phyloP scores from a whole-genome alignment of 2,329 filamentous ascomycete genomes.

The Aspergillus udagawae region DNA sequence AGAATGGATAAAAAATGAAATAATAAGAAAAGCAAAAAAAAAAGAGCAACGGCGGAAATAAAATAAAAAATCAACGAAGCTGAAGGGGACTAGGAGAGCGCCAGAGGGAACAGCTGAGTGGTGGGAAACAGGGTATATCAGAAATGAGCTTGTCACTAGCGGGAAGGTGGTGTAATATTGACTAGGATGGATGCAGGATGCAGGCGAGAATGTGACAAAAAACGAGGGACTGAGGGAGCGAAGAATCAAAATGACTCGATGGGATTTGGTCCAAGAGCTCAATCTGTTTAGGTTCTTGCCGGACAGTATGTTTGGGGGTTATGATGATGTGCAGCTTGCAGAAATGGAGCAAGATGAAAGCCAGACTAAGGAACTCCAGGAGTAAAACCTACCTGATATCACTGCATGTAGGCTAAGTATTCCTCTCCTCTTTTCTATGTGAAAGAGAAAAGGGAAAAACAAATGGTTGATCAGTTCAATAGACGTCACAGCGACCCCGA shows the following conservation, averaged over 20 bases:
- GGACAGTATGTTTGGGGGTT: neutral
- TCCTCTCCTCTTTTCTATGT: neutral
- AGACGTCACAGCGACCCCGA: neutral
- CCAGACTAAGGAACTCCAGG: conserved; percentile 1
- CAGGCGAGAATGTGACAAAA: conserved; percentile 26
- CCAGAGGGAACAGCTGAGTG: conserved; percentile 16
- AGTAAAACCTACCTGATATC: conserved; percentile 1
- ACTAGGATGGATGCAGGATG: conserved; percentile 35
- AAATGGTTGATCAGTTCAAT: neutral
- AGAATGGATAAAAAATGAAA: conserved; percentile 13
- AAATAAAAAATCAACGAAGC: conserved; percentile 13
- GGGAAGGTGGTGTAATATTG: conserved; percentile 37
- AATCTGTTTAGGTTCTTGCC: neutral
- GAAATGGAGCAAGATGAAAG: conserved; percentile 3
- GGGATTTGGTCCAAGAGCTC: conserved; percentile 9
- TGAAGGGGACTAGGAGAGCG: conserved; percentile 11
- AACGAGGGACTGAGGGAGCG: conserved; percentile 12
- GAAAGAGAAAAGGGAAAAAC: neutral
- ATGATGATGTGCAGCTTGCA: conserved; percentile 22
- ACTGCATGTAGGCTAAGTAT: neutral
- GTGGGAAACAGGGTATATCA: conserved; percentile 22
- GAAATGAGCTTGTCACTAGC: conserved; percentile 33
- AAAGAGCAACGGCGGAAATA: conserved; percentile 8
- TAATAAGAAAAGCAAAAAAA: conserved; percentile 11
- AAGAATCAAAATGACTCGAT: conserved; percentile 8